Evolutionary conservation across 2,329 filamentous ascomycete genomes (phyloP), one percentile per base, ranked within the genome.

Genomic region (Xylariaceae sp.): DNA sequence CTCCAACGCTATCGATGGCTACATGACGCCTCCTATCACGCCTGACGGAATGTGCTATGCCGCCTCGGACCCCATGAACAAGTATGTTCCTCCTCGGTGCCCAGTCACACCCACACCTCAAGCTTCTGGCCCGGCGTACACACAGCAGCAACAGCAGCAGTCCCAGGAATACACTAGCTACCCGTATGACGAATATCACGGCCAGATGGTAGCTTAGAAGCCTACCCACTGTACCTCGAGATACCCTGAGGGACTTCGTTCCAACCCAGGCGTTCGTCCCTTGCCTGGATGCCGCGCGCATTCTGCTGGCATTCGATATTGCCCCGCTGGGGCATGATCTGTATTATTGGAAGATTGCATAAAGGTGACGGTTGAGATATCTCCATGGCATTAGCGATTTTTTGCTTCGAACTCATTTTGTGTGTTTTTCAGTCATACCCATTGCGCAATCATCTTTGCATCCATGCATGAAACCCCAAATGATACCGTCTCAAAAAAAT

Each of bases 21-120:
- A 92, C 74, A 82, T 92, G 66, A 94, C 90, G 13, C 90, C 90
- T 30, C 90, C 90, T 1, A 93, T 94, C 71, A 94, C 90, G 0
- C 90, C 90, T 3, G 90, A 93, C 63, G 83, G 85, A 6, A 79
- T 82, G 55, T 79, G 77, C 66, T 85, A 85, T 56, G 77, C 73
- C 35, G 74, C 75, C 53, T 73, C 76, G 52, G 74, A 73, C 44
- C 71, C 70, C 6, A 73, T 75, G 68, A 72, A 74, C 53, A 80
- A 80, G 69, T 80, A 82, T 54, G 70, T 79, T 35, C 78, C 81
- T 15, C 79, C 81, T 18, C 77, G 84, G 57, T 86, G 83, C 67
- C 85, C 85, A 0, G 81, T 86, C 49, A 88, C 85, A 1, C 85
- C 85, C 9, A 84, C 84, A 15, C 84, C 83, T 18, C 75, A 77